Conservation (phyloP, 2,329 filamentous ascomycete species). For the Bipolaris cookei region DNA sequence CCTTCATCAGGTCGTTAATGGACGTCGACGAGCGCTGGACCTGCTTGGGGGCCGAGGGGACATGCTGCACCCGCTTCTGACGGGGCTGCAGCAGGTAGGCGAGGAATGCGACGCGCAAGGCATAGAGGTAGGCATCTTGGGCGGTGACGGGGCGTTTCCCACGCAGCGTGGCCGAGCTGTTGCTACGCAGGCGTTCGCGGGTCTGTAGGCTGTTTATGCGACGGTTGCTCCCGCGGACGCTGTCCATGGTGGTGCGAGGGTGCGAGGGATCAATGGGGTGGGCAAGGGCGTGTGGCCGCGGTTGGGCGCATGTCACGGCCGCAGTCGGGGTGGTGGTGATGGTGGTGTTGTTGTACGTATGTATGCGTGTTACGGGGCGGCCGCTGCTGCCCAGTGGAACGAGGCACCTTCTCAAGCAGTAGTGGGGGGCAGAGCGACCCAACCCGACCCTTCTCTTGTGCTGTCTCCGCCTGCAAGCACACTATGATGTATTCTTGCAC, state of each 20-base stretch:
- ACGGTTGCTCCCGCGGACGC: constrained; percentile 43
- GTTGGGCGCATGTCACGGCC: constrained; percentile 38
- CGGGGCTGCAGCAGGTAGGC: constrained; percentile 92
- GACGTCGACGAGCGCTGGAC: constrained; percentile 73
- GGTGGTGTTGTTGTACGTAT: background rate
- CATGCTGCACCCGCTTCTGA: constrained; percentile 86
- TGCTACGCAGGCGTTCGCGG: constrained; percentile 50
- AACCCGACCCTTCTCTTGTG: constrained; percentile 25
- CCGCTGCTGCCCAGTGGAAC: constrained; percentile 28
- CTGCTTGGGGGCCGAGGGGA: constrained; percentile 65
- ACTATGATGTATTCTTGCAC: constrained; percentile 1
- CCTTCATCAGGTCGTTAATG: constrained; percentile 84
- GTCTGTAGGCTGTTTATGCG: constrained; percentile 54
- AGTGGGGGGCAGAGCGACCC: background rate
- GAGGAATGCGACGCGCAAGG: constrained; percentile 88
- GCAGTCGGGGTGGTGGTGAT: constrained; percentile 12
- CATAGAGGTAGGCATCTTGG: constrained; percentile 90
- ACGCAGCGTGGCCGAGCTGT: constrained; percentile 44
- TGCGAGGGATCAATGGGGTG: constrained; percentile 26
- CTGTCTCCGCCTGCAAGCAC: background rate
- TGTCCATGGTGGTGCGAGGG: constrained; percentile 35
- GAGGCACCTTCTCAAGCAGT: constrained; percentile 4
- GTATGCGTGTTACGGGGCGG: constrained; percentile 22
- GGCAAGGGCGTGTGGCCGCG: constrained; percentile 14
- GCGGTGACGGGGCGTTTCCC: constrained; percentile 51